Conservation (phyloP, 768 basidiomycete genomes). For the Rhodotorula kratochvilovae region DNA sequence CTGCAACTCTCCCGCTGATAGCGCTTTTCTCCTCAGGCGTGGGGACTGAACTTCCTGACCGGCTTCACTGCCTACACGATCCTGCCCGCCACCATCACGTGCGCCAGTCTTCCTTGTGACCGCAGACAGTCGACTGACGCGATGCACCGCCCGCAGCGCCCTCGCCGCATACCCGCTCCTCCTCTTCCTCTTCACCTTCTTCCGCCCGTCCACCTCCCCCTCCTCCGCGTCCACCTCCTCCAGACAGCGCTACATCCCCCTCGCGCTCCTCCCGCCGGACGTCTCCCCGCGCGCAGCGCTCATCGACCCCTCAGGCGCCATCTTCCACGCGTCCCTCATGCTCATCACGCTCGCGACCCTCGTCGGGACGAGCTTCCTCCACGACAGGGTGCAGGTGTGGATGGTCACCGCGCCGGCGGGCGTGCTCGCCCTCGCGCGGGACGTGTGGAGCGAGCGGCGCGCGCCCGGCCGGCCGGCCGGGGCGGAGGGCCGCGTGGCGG, state of each 20-base stretch:
- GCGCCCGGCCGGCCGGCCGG: neutral
- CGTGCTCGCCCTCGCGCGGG: slow-evolving; percentile 63
- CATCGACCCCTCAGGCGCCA: slow-evolving; percentile 67
- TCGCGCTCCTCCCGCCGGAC: slow-evolving; percentile 42
- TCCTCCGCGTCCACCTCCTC: slow-evolving; percentile 6
- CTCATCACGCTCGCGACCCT: slow-evolving; percentile 65
- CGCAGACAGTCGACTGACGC: slow-evolving; percentile 60
- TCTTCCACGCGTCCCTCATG: slow-evolving; percentile 67
- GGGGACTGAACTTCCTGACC: slow-evolving; percentile 42
- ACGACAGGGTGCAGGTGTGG: slow-evolving; percentile 63
- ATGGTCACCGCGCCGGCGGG: slow-evolving; percentile 79
- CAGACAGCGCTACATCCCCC: slow-evolving; percentile 32
- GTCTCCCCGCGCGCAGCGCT: slow-evolving; percentile 59
- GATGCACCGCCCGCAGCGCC: slow-evolving; percentile 45
- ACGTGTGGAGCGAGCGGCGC: slow-evolving; percentile 48
- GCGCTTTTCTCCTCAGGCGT: slow-evolving; percentile 23
- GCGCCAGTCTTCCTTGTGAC: neutral
- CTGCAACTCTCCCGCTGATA: too few relatives aligned
- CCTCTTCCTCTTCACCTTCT: slow-evolving; percentile 42
- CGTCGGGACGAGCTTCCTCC: slow-evolving; percentile 63
- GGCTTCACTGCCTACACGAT: slow-evolving; percentile 54
- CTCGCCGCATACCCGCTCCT: slow-evolving; percentile 56
- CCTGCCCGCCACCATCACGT: slow-evolving; percentile 62
- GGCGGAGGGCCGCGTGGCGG: neutral
- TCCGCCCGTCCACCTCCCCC: slow-evolving; percentile 52